Conservation (phyloP, 1,284 basidiomycete species). For the Rhodotorula sp. region DNA sequence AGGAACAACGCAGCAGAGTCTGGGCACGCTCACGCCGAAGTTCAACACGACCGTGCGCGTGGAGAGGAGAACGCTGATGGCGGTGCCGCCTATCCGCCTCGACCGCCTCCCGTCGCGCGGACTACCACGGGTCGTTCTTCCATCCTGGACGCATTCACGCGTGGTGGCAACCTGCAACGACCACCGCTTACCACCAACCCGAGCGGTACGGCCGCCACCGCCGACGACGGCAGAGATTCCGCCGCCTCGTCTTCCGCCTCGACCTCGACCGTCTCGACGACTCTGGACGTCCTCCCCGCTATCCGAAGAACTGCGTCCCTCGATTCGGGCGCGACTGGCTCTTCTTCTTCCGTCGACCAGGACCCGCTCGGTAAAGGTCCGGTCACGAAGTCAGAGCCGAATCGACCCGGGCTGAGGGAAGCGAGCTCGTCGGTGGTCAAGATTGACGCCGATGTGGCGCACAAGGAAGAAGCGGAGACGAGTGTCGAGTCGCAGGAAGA, state of each 20-base stretch:
- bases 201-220: background rate
- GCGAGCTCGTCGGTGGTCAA: slow-evolving; percentile 9
- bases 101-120: background rate
- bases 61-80: background rate
- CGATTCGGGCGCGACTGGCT: slow-evolving; percentile 1
- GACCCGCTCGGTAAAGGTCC: background rate
- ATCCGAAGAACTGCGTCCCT: background rate
- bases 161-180: background rate
- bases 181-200: background rate
- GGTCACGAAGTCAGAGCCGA: background rate
- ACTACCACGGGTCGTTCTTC: slow-evolving; percentile 5
- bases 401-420: background rate
- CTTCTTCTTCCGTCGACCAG: background rate
- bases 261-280: background rate
- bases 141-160: background rate
- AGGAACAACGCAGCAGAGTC: background rate
- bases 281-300: background rate
- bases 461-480: background rate
- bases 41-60: background rate
- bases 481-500: background rate
- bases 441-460: background rate
- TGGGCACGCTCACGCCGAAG: slow-evolving; percentile 1
- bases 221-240: background rate
- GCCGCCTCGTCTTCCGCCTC: background rate
- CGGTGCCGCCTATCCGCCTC: slow-evolving; percentile 4